Evolutionary conservation across 495 filamentous ascomycete species (phyloP).

Genomic region (Aspergillus wentii): DNA sequence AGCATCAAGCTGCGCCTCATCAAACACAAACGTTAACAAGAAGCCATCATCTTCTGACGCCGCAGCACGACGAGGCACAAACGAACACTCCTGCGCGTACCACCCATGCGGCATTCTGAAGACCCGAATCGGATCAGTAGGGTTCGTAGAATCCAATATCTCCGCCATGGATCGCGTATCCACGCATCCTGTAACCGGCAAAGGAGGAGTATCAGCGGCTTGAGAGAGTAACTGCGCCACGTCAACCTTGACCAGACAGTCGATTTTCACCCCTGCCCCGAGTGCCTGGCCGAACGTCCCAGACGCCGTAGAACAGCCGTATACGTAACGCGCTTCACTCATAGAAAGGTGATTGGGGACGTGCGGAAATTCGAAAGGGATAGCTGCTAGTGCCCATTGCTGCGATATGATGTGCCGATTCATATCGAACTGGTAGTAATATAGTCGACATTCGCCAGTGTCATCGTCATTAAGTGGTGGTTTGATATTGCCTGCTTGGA

Average conservation of each 20-base stretch:
- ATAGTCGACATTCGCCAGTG: constrained; percentile 59
- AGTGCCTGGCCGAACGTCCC: constrained; percentile 45
- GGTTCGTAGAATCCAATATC: constrained; percentile 34
- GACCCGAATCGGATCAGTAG: constrained; percentile 49
- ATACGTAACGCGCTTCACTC: constrained; percentile 48
- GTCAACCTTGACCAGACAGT: constrained; percentile 56
- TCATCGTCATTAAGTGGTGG: constrained; percentile 44
- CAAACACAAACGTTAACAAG: constrained; percentile 58
- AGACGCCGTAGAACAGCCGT: constrained; percentile 48
- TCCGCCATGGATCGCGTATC: constrained; percentile 44
- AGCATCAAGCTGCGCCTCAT: constrained; percentile 47
- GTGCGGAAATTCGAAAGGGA: constrained; percentile 61
- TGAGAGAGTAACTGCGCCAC: constrained; percentile 39
- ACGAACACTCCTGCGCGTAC: constrained; percentile 61
- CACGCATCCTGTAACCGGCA: constrained; percentile 45
- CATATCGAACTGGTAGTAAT: constrained; percentile 57
- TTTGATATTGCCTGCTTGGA: constrained; percentile 51
- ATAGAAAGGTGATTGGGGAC: constrained; percentile 48
- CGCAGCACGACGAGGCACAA: constrained; percentile 44
- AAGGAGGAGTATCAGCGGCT: constrained; percentile 35
- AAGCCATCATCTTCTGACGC: constrained; percentile 53
- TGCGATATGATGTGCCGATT: constrained; percentile 38
- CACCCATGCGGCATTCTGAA: constrained; percentile 52
- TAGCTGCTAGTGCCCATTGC: constrained; percentile 56
- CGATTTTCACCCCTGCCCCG: constrained; percentile 55